Evolutionary conservation across 352 stramenopile species (phyloP), one percentile per base, ranked within the genome.

Genomic region (Globisporangium acanthophoron): DNA sequence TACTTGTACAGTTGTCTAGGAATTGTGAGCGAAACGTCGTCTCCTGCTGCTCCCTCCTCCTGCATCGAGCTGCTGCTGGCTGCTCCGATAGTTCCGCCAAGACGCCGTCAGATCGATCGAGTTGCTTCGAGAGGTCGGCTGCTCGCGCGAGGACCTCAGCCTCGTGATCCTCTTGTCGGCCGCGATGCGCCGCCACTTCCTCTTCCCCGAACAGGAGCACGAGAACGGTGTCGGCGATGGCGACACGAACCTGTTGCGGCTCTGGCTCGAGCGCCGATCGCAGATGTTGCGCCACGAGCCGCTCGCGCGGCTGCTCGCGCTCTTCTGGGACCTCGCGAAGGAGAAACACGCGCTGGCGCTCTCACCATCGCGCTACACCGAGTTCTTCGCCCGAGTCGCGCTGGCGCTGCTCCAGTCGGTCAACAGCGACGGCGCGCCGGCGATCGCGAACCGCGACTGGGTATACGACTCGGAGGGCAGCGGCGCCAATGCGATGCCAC

Each of bases 261-360:
- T 83, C 52, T 88, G 78, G 79, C 72, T 84, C 31, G 59, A 63
- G 49, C 74, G 78, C 20, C 71, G 81, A n/a, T 55, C 58, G 16
- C 57, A 59, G 15, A 64, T 83, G 48, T 43, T 82, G 49, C 44
- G 61, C 8, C 58, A 74, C 27, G 67, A 79, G 21, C 54, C 66
- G 9, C 52, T 88, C 44, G 35, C 62, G 33, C 65, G 66, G 3
- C 56, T 75, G 27, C 54, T 87, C 58, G 61, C 54, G 29, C 56
- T 83, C 53, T 80, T 88, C 46, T 89, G 78, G 78, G 76, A 85
- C 56, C 56, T 89, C 44, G 75, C 76, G 56, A 88, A 88, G 45
- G 62, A 61, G 1, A 62, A 70, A 40, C 55, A 21, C 24, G 59
- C 64, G 4, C 56, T 39, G 24, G 47, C 56, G 48, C 58, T 81